Evolutionary conservation across 2,329 filamentous ascomycete genomes (phyloP).

Genomic region (Chaetomium globosum): DNA sequence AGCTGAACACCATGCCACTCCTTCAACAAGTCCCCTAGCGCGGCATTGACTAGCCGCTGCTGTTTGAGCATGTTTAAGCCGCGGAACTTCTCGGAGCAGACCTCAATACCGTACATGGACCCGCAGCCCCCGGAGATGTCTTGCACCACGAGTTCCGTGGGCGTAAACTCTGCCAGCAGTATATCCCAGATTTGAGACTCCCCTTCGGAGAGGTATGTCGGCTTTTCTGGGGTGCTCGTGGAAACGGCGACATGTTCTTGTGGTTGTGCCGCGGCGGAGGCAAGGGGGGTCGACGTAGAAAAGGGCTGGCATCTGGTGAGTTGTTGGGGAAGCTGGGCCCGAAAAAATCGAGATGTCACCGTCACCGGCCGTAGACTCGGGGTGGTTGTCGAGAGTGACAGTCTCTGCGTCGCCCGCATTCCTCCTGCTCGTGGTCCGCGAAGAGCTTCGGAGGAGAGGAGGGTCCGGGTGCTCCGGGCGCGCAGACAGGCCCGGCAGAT

Average conservation of each 20-base stretch:
- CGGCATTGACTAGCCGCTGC: conserved; percentile 76
- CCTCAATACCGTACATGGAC: conserved; percentile 83
- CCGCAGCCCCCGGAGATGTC: conserved; percentile 84
- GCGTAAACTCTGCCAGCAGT: conserved; percentile 53
- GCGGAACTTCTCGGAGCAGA: conserved; percentile 70
- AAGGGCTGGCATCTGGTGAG: conserved; percentile 11
- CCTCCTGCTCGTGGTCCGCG: conserved; percentile 18
- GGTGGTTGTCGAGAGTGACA: conserved; percentile 21
- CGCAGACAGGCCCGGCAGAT: conserved; percentile 36
- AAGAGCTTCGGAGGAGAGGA: conserved; percentile 16
- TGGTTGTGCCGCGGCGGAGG: conserved; percentile 37
- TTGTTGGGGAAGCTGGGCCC: background rate
- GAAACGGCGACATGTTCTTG: conserved; percentile 23
- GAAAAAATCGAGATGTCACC: background rate
- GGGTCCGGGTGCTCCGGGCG: conserved; percentile 20
- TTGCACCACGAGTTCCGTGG: conserved; percentile 64
- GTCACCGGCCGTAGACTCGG: background rate
- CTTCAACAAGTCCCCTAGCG: conserved; percentile 75
- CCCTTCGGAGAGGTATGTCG: conserved; percentile 56
- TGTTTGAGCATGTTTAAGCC: conserved; percentile 76
- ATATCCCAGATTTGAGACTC: conserved; percentile 63
- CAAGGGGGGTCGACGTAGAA: conserved; percentile 22
- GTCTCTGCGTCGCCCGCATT: conserved; percentile 16
- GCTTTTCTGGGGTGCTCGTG: conserved; percentile 46
- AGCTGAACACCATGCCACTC: conserved; percentile 82